phyloP scores from a whole-genome alignment of 2,329 filamentous ascomycete species.

The Coleophoma crateriformis region DNA sequence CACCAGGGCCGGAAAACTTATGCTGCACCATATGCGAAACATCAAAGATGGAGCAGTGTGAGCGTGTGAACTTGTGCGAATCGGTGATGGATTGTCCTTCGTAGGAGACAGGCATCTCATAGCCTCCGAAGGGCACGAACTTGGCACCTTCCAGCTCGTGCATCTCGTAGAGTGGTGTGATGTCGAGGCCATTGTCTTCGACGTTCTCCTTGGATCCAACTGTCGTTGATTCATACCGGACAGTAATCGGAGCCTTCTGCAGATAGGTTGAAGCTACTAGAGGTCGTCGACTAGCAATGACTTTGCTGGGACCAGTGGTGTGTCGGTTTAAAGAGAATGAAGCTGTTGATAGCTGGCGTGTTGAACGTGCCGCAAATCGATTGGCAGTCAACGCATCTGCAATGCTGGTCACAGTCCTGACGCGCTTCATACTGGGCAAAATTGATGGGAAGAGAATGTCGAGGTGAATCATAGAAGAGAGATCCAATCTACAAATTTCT shows the following conservation, averaged over 20 bases:
- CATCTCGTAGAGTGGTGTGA: slow-evolving; percentile 73
- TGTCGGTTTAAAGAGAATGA: background rate
- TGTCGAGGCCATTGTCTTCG: slow-evolving; percentile 34
- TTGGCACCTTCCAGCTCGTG: slow-evolving; percentile 77
- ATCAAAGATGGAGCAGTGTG: slow-evolving; percentile 87
- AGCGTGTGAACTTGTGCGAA: slow-evolving; percentile 85
- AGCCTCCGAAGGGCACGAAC: slow-evolving; percentile 96
- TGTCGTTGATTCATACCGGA: slow-evolving; percentile 8
- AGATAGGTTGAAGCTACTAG: slow-evolving; percentile 4
- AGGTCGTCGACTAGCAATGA: slow-evolving; percentile 2
- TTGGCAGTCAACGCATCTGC: slow-evolving; percentile 9
- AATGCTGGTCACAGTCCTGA: slow-evolving; percentile 18
- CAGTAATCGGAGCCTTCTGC: background rate
- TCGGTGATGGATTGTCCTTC: slow-evolving; percentile 68
- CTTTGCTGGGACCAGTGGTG: background rate
- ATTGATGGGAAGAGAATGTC: background rate
- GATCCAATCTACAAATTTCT: too few relatives aligned
- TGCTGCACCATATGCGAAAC: slow-evolving; percentile 97
- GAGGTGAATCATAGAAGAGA: too few relatives aligned
- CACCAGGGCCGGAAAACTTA: slow-evolving; percentile 74
- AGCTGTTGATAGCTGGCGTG: slow-evolving; percentile 20
- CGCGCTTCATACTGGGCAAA: slow-evolving; percentile 21
- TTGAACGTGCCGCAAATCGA: slow-evolving; percentile 8
- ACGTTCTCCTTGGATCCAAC: background rate
- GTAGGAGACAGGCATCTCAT: slow-evolving; percentile 91